Evolutionary conservation across 495 filamentous ascomycete species (phyloP).

Genomic region (Aspergillus campestris): DNA sequence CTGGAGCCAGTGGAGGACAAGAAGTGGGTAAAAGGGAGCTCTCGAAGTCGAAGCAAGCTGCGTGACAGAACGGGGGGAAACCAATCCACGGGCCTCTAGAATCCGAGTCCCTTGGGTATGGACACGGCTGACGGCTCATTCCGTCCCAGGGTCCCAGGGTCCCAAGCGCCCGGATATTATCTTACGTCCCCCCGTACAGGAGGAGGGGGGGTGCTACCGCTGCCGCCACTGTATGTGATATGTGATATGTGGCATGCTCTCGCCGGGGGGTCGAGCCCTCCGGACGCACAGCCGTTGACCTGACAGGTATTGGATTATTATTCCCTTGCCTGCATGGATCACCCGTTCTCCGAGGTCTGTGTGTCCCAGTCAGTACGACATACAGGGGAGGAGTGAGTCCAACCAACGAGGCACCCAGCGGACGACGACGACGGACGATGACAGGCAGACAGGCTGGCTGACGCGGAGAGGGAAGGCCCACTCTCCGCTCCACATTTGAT

Average conservation of each 20-base stretch:
- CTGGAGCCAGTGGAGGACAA: not conserved
- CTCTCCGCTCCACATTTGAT: too few relatives aligned
- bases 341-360: conserved; percentile 14
- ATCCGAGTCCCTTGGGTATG: conserved; percentile 5
- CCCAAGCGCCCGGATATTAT: conserved; percentile 7
- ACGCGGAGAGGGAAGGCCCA: too few relatives aligned
- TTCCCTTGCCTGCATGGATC: conserved; percentile 12
- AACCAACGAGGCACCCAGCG: too few relatives aligned
- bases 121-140: conserved; percentile 8
- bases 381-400: not conserved
- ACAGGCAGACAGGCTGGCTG: too few relatives aligned
- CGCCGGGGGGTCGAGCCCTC: not conserved
- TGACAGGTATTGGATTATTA: conserved; percentile 9
- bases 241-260: too few relatives aligned
- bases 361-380: not conserved
- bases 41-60: conserved; percentile 1
- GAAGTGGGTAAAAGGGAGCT: too few relatives aligned
- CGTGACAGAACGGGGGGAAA: conserved; percentile 1
- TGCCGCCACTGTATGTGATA: too few relatives aligned
- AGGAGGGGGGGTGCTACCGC: too few relatives aligned
- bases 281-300: conserved; percentile 15
- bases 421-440: too few relatives aligned
- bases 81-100: too few relatives aligned
- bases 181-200: too few relatives aligned
- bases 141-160: not conserved